Base-by-base conservation (phyloP, 148 eudicot species). In the Simmondsia chinensis region DNA sequence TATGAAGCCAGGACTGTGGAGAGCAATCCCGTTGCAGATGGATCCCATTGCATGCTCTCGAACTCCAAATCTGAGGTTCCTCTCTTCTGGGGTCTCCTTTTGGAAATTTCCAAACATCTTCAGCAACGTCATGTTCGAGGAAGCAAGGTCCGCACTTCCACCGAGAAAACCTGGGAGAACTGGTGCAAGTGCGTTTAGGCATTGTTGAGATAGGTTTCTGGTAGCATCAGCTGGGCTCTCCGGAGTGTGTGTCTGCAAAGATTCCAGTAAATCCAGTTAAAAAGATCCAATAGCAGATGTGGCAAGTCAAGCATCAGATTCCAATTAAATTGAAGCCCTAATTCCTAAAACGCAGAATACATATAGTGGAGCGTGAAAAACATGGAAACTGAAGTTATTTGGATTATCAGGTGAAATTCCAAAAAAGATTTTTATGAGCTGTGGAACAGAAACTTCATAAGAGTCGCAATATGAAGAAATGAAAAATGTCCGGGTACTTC, bases 111-210 rank as follows among this genome's bases (percentile, higher is more conserved):
- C 97, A 17, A 76, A 89, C 82, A 66, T 71, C 66, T 89, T 89
- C 39, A 89, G 41, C 26, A 89, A 68, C 44, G 97, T 89, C 97
- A 89, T 89, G 82, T 89, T 89, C 19, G 97, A 89, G 38, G 95
- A 84, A 30, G 95, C 95, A 34, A 89, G 93, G 64, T 89, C 97
- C n/a, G 97, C 97, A 58, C 97, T 89, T 39, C 97, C 97, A 52
- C 97, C 97, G 4, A 89, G 73, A 34, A 89, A 70, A 11, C 87
- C 97, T 3, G 97, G 97, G 29, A 89, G 77, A 53, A 76, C 97
- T 27, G 60, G 64, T 13, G 80, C 97, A 41, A 89, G 87, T 31
- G 87, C 95, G 44, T 89, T 89, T 39, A 89, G 69, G 59, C 71
- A 66, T 67, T 65, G 65, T 46, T 89, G 97, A 40, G 97, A 89